phyloP scores from a whole-genome alignment of 1,284 basidiomycete genomes.

The Coriolopsis trogii region DNA sequence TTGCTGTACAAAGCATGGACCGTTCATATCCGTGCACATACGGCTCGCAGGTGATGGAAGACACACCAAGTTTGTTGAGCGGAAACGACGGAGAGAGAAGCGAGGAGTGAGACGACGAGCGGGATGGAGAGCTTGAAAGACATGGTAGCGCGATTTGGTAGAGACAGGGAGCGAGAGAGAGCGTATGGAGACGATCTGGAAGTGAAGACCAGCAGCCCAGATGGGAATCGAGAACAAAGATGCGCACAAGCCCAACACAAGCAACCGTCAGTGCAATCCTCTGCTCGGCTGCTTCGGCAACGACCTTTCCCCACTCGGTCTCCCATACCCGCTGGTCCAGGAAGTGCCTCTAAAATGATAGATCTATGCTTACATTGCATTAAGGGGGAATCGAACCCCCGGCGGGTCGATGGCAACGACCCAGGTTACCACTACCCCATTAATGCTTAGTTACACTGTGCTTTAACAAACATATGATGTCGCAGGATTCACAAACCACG shows the following conservation, averaged over 20 bases:
- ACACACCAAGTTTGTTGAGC: constrained; percentile 23
- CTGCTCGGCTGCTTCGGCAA: too few species aligned
- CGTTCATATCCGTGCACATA: neutral
- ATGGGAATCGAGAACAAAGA: constrained; percentile 16
- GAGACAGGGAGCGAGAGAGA: constrained; percentile 12
- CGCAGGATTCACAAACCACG: too few species aligned
- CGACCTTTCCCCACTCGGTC: constrained; percentile 2
- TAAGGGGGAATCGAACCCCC: constrained; percentile 81
- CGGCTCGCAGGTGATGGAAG: neutral
- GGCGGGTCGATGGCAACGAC: constrained; percentile 56
- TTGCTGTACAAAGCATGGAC: constrained; percentile 44
- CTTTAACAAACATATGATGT: too few species aligned
- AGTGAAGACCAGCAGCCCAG: constrained; percentile 23
- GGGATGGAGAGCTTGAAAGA: constrained; percentile 20
- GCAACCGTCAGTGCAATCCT: neutral
- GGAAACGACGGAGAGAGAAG: constrained; percentile 19
- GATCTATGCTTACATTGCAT: constrained; percentile 41
- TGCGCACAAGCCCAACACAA: constrained; percentile 1
- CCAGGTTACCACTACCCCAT: constrained; percentile 31
- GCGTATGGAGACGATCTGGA: constrained; percentile 6
- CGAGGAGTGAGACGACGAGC: constrained; percentile 18
- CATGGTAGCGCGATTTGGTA: constrained; percentile 15
- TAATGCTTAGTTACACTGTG: constrained; percentile 9
- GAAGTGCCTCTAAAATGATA: neutral
- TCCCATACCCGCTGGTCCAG: neutral